Evolutionary conservation across 805 yeast genomes (phyloP).

Genomic region (Zygotorulaspora sp.): DNA sequence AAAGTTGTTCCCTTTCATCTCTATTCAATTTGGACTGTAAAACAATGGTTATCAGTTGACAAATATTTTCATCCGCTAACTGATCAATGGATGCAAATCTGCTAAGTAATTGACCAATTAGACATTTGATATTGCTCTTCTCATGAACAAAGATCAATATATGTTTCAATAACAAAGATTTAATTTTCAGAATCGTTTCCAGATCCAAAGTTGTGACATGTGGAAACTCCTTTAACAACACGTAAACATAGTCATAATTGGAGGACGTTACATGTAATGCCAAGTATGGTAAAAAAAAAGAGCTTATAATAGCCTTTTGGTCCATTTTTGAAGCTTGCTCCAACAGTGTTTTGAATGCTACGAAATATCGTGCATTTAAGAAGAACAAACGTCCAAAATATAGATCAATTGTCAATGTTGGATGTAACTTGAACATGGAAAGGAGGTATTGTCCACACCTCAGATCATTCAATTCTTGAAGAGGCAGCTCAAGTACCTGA

Average conservation of each 20-base stretch:
- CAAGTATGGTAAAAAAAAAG: slow-evolving; percentile 20
- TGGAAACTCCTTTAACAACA: slow-evolving; percentile 15
- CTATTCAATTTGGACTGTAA: slow-evolving; percentile 10
- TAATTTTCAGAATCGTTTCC: slow-evolving; percentile 11
- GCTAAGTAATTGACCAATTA: slow-evolving; percentile 7
- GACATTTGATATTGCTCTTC: background rate
- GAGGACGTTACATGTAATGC: slow-evolving; percentile 11
- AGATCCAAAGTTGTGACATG: slow-evolving; percentile 11
- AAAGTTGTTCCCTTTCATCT: slow-evolving; percentile 10
- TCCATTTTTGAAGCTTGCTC: slow-evolving; percentile 13
- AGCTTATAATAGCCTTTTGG: slow-evolving; percentile 17
- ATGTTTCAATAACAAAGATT: slow-evolving; percentile 18
- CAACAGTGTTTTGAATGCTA: slow-evolving; percentile 11
- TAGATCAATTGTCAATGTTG: slow-evolving; percentile 14
- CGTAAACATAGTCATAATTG: slow-evolving; percentile 11
- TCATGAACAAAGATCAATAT: slow-evolving; percentile 17
- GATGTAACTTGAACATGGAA: slow-evolving; percentile 19
- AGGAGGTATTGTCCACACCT: slow-evolving; percentile 15
- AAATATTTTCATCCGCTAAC: slow-evolving; percentile 20
- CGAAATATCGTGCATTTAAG: slow-evolving; percentile 6
- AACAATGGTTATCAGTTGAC: slow-evolving; percentile 21
- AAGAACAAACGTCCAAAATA: slow-evolving; percentile 23
- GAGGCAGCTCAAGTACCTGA: slow-evolving; percentile 10
- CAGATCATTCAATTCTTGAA: background rate
- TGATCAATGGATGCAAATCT: slow-evolving; percentile 11